Conservation (phyloP, 345 rosid species). For the Salix purpurea region DNA sequence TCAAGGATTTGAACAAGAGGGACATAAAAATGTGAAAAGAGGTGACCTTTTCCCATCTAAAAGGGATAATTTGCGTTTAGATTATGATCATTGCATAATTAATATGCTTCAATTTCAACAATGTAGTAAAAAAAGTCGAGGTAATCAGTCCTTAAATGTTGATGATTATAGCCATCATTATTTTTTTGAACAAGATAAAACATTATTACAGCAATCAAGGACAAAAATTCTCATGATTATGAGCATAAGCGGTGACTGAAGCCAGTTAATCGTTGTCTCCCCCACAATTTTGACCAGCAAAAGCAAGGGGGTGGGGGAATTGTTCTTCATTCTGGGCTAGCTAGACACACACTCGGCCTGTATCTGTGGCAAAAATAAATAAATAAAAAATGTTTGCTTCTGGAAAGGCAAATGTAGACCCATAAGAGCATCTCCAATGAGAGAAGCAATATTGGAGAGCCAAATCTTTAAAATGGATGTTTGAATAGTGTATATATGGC, state of each 20-base stretch:
- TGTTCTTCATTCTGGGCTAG: too few species aligned
- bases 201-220: neutral
- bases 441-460: too few species aligned
- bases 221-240: neutral
- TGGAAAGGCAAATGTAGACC: conserved; percentile 9
- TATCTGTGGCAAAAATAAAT: too few species aligned
- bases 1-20: neutral
- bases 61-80: neutral
- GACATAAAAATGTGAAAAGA: neutral
- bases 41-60: neutral
- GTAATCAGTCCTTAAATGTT: neutral
- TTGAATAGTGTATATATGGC: too few species aligned
- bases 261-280: too few species aligned
- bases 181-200: neutral
- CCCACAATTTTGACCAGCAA: too few species aligned
- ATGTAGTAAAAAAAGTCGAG: neutral
- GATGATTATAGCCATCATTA: neutral
- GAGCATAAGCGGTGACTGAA: neutral
- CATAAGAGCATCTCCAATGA: too few species aligned
- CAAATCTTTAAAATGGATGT: too few species aligned
- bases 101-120: neutral
- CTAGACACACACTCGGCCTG: too few species aligned
- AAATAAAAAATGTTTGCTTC: too few species aligned
- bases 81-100: neutral
- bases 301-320: too few species aligned